Percentiles rank a stretch among this genome's conserved stretches.
phyloP scores from a whole-genome alignment of 148 eudicot species.

The Pouteria glomerata region DNA sequence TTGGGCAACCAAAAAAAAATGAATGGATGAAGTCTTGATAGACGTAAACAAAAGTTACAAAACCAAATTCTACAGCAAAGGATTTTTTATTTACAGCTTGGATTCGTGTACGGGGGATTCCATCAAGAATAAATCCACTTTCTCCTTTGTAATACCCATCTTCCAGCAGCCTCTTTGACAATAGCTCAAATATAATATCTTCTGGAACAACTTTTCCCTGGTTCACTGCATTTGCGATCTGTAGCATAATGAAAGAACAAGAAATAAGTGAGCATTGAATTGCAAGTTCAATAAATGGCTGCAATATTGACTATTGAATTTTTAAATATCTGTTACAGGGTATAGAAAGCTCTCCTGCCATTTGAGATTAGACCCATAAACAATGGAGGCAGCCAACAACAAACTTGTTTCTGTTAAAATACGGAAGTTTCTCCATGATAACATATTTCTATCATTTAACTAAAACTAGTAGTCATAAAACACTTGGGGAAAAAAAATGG shows the following conservation, averaged over 20 bases:
- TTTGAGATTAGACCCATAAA: neutral
- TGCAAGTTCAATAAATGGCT: neutral
- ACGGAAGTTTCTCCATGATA: neutral
- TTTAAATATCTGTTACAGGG: neutral
- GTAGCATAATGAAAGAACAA: neutral
- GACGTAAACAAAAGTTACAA: neutral
- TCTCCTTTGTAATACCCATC: constrained; percentile 23
- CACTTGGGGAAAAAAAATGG: neutral
- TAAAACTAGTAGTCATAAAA: neutral
- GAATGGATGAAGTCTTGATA: neutral
- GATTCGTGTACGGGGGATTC: constrained; percentile 24
- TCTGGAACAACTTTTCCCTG: constrained; percentile 28
- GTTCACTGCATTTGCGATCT: constrained; percentile 30
- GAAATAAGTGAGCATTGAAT: neutral
- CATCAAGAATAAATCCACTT: constrained; percentile 29
- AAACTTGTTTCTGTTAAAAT: neutral
- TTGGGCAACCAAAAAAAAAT: neutral
- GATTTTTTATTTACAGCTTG: constrained; percentile 25
- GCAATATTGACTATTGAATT: neutral
- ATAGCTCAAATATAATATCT: constrained; percentile 24
- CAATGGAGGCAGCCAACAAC: neutral
- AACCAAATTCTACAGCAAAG: neutral
- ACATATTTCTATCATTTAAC: neutral
- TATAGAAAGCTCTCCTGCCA: neutral
- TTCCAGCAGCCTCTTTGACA: constrained; percentile 29